Percentiles rank a stretch among this genome's conserved stretches.
Evolutionary conservation across 352 stramenopile species (phyloP).

Genomic region (Paralagenidium karlingii): DNA sequence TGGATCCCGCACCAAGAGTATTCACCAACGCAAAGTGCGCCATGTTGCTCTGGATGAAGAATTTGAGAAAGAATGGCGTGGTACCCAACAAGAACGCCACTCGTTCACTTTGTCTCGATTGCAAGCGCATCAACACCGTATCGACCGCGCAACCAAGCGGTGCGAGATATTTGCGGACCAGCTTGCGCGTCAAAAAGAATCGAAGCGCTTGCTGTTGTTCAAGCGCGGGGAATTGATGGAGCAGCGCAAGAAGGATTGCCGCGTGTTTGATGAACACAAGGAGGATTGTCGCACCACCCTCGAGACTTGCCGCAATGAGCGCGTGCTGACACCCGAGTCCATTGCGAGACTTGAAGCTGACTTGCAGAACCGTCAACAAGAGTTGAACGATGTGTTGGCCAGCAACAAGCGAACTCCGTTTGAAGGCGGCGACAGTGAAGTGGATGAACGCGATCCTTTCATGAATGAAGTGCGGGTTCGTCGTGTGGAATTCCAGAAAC

Average conservation of each 20-base stretch:
- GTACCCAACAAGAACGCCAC: constrained; percentile 48
- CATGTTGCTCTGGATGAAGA: constrained; percentile 68
- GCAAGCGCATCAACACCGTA: constrained; percentile 48
- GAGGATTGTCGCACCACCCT: constrained; percentile 70
- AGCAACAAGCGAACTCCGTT: constrained; percentile 77
- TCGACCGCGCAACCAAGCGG: constrained; percentile 72
- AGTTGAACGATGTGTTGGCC: constrained; percentile 62
- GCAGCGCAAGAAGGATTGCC: constrained; percentile 66
- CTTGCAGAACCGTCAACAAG: constrained; percentile 70
- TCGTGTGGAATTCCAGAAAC: constrained; percentile 72
- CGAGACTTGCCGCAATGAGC: constrained; percentile 50
- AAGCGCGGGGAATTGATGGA: constrained; percentile 78
- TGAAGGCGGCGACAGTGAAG: constrained; percentile 53
- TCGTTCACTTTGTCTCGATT: constrained; percentile 49
- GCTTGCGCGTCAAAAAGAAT: constrained; percentile 66
- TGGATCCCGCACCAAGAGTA: constrained; percentile 42
- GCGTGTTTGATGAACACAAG: constrained; percentile 74
- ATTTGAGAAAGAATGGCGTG: constrained; percentile 78
- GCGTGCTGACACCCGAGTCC: constrained; percentile 76
- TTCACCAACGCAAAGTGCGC: constrained; percentile 56
- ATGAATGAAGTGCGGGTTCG: constrained; percentile 80
- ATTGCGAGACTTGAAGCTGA: constrained; percentile 70
- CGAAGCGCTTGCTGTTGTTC: constrained; percentile 76
- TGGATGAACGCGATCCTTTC: constrained; percentile 78
- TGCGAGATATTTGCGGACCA: constrained; percentile 74